Evolutionary conservation across 805 yeast species (phyloP), one percentile per base, ranked within the genome.

Genomic region (Torulaspora maleeae): DNA sequence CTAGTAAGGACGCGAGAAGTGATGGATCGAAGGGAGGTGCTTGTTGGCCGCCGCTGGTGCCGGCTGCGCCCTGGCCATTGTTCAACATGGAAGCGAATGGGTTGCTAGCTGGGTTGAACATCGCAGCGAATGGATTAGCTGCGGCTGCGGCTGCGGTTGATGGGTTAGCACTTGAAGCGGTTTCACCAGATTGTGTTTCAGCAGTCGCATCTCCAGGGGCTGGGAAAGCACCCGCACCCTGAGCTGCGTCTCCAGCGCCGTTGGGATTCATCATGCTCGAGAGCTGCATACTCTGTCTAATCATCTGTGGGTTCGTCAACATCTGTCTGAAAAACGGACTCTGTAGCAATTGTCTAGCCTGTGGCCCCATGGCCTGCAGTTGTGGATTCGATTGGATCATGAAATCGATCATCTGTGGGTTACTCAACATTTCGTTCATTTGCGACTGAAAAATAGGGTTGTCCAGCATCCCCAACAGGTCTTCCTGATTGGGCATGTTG

Each of bases 391-490:
- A 86, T 56, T 80, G 78, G 58, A 89, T 86, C 73, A 90, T 66
- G 61, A 72, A 80, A 55, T 88, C 95, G 40, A 87, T 63, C 90
- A 89, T 83, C 64, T 85, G 90, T 1, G 97, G 96, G 67, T 90
- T 86, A 36, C 82, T 77, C 41, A 89, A 72, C 84, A 86, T 78
- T 40, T 84, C 80, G 61, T 83, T 80, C 86, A 91, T 78, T 48
- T 83, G 75, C 61, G 89, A 89, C 61, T 83, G 90, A 56, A 86
- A 77, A 68, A 78, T 73, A 33, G 98, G 99, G 54, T 79, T 78
- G 15, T 80, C 82, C 82, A 93, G 74, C 85, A 87, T 79, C 44
- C 75, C 72, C 28, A 79, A 71, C 67, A 91, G 62, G 50, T 86
- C 89, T 41, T 83, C 90, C 38, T 86, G 84, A 55, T 79, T 81